phyloP scores from a whole-genome alignment of 2,329 filamentous ascomycete genomes.

The Zymoseptoria passerinii region DNA sequence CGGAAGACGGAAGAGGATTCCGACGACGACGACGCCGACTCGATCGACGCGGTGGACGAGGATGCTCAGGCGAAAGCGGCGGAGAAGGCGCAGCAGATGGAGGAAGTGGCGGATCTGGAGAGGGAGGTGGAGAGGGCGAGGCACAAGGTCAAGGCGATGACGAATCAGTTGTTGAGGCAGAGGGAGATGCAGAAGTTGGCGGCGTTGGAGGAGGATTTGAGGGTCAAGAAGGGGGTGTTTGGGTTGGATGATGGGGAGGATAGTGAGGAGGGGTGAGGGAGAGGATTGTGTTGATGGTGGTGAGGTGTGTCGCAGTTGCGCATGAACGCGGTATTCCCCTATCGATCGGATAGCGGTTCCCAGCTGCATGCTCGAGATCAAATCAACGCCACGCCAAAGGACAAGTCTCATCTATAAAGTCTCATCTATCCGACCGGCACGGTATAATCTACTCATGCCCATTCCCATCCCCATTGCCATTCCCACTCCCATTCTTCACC shows the following conservation, averaged over 20 bases:
- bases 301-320: not conserved
- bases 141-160: conserved; percentile 32
- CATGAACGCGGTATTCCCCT: not conserved
- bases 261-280: conserved; percentile 6
- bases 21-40: conserved; percentile 39
- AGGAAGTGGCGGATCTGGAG: conserved; percentile 50
- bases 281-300: conserved; percentile 1
- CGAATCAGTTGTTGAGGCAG: conserved; percentile 42
- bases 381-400: not conserved
- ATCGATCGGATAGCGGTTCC: not conserved
- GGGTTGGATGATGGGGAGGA: conserved; percentile 27
- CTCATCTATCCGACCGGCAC: not conserved
- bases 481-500: not conserved
- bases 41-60: conserved; percentile 41
- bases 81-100: conserved; percentile 40
- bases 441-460: conserved; percentile 4
- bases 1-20: conserved; percentile 39
- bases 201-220: conserved; percentile 45
- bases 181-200: conserved; percentile 43
- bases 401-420: not conserved
- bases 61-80: conserved; percentile 43
- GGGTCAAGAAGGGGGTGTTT: conserved; percentile 43
- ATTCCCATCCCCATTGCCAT: conserved; percentile 35
- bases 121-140: conserved; percentile 38
- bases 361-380: not conserved